phyloP scores from a whole-genome alignment of 108 stramenopile species.

The Aurantiochytrium sp. region DNA sequence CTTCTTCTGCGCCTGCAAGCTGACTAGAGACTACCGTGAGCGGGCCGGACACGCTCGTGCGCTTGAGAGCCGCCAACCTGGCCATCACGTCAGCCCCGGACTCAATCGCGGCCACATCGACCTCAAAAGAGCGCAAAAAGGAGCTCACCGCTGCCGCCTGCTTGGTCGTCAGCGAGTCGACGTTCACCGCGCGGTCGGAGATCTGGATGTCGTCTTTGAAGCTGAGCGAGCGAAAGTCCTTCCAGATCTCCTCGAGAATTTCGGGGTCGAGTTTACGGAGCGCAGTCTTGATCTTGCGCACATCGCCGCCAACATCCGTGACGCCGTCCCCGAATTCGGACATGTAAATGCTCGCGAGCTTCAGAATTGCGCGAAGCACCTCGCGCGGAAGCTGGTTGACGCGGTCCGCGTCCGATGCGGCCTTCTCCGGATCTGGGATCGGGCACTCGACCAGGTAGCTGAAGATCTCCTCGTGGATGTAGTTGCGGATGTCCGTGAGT shows the following conservation, averaged over 20 bases:
- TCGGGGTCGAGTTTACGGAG: neutral
- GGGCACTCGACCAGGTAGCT: neutral
- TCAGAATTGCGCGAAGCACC: neutral
- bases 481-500: neutral
- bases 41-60: no score
- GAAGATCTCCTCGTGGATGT: neutral
- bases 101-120: neutral
- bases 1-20: no score
- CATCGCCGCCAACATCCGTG: neutral
- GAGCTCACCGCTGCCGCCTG: neutral
- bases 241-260: neutral
- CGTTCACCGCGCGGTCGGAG: neutral
- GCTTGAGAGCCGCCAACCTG: neutral
- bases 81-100: neutral
- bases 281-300: neutral
- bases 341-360: constrained; percentile 18
- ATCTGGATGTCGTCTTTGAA: neutral
- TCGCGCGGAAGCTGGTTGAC: neutral
- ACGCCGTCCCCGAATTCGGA: constrained; percentile 7
- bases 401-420: neutral
- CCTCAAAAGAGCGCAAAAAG: neutral
- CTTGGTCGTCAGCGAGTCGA: neutral
- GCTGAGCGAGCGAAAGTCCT: neutral
- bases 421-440: neutral
- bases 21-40: no score